These are phyloP conservation scores for Colletotrichum sp. DNA, from an alignment of 2,329 filamentous ascomycete genomes.

Conservation along the genomic window DNA sequence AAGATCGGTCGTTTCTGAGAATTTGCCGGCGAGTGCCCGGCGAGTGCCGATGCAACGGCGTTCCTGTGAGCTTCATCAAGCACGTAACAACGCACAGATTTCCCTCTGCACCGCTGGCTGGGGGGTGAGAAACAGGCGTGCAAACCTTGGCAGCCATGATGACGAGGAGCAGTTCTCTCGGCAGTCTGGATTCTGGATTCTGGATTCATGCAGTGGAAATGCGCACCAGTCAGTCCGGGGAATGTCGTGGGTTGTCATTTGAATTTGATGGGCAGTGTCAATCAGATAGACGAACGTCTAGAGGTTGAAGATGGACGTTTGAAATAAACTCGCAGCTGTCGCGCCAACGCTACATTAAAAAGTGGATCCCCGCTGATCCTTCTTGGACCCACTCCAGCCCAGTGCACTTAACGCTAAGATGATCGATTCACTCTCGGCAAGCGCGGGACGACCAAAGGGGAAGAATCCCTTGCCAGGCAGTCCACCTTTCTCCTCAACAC, in stretches of 20 bases:
- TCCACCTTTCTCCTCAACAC: neutral
- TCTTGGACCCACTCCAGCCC: neutral
- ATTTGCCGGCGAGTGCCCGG: neutral
- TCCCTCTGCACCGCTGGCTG: neutral
- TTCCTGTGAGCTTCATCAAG: no score
- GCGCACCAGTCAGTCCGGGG: neutral
- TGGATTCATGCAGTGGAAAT: neutral
- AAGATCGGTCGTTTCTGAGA: neutral
- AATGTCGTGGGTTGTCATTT: neutral
- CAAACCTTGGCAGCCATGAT: neutral
- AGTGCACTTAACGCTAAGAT: neutral
- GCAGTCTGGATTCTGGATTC: no score
- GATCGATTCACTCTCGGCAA: neutral
- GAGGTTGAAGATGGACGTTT: neutral
- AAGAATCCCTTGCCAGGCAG: neutral
- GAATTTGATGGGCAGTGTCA: neutral
- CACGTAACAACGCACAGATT: neutral
- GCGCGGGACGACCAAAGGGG: neutral
- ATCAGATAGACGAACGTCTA: neutral
- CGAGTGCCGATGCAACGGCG: neutral
- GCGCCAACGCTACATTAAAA: neutral
- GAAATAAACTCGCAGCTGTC: constrained; percentile 1
- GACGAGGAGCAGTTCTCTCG: neutral
- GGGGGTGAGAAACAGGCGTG: neutral
- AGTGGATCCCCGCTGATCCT: neutral